These are phyloP conservation scores for Davidsoniella virescens DNA, from an alignment of 2,329 filamentous ascomycete genomes.

Conservation along the genomic window DNA sequence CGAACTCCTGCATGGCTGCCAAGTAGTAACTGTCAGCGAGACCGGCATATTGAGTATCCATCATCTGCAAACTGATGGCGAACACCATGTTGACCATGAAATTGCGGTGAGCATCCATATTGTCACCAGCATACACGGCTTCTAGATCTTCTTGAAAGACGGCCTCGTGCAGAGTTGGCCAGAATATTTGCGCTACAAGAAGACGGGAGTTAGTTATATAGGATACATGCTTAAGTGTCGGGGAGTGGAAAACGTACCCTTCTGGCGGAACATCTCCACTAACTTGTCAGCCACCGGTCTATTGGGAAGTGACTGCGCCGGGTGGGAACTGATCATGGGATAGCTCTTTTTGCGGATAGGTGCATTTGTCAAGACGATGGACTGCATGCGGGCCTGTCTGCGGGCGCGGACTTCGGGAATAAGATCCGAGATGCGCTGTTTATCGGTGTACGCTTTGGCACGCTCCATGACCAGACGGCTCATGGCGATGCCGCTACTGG, in stretches of 20 bases:
- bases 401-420: conserved; percentile 56
- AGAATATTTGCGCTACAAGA: conserved; percentile 65
- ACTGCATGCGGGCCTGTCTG: conserved; percentile 42
- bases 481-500: conserved; percentile 90
- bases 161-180: conserved; percentile 73
- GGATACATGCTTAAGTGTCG: not conserved
- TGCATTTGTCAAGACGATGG: conserved; percentile 32
- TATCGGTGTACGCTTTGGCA: conserved; percentile 82
- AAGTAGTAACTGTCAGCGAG: conserved; percentile 91
- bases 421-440: conserved; percentile 80
- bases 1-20: conserved; percentile 69
- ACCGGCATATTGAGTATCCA: conserved; percentile 79
- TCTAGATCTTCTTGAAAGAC: conserved; percentile 61
- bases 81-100: conserved; percentile 85
- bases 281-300: conserved; percentile 60
- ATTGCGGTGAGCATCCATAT: conserved; percentile 61
- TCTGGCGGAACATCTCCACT: conserved; percentile 70
- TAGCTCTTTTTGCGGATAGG: conserved; percentile 67
- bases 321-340: conserved; percentile 72
- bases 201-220: not conserved
- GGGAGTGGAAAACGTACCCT: conserved; percentile 37
- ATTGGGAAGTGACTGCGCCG: conserved; percentile 60
- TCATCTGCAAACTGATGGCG: conserved; percentile 85
- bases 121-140: conserved; percentile 59
- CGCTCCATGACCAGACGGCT: conserved; percentile 91